Base-by-base conservation (phyloP, 441 rosid species). In the Metrosideros polymorpha region DNA sequence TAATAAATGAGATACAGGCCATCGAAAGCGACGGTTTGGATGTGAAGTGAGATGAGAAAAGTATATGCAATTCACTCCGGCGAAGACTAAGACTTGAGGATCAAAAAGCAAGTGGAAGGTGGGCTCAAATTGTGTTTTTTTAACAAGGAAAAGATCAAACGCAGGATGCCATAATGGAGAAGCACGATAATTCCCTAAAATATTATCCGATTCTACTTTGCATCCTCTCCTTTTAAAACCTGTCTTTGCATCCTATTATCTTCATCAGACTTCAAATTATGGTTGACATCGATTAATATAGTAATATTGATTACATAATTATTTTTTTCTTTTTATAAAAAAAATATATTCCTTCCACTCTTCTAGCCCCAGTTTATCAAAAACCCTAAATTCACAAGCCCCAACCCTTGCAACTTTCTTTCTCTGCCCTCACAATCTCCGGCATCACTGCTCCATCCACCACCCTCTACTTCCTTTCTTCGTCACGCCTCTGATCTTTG, bases 371-470 rank as follows among this genome's bases (percentile, higher is more conserved):
- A 10, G 10, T 25, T 6, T n/a, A 22, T 66, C n/a, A 35, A 1
- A 22, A 66, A 5, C 18, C 43, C 79, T n/a, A 35, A 19, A 39
- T 66, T 42, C 79, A 5, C 79, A 10, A 9, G 47, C 35, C 47
- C 45, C 9, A 19, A 19, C 27, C 27, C 77, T 66, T 9, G 79
- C 45, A 66, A 35, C 47, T 66, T 66, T 35, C 47, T 35, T 35
- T 39, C 45, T 66, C 15, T 66, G 47, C 47, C 79, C 47, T 71
- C 47, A 39, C 47, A 22, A 5, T 10, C 79, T 35, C n/a, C 8
- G 6, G 39, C 8, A 1, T 5, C n/a, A 1, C 15, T 3, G 12
- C 2, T 8, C n/a, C 47, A 0, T 22, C n/a, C n/a, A 9, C n/a
- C n/a, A 3, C 3, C 15, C 47, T 71, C 47, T 35, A 22, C 47